Percentiles rank a stretch among this genome's conserved stretches.
phyloP scores from a whole-genome alignment of 108 stramenopile species.

The Pseudonitzschia delicatissima region DNA sequence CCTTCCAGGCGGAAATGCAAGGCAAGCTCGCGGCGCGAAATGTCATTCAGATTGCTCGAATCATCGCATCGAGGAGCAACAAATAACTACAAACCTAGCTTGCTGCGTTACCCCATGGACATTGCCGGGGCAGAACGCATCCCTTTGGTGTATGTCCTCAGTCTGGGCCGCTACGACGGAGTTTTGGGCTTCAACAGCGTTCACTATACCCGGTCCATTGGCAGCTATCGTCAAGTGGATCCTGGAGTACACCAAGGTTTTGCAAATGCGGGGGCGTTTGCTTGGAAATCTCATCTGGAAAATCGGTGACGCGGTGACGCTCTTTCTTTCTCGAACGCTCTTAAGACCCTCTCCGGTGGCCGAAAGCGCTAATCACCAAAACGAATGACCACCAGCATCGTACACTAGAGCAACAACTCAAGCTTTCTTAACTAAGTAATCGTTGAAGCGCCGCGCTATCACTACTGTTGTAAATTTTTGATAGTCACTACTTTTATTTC shows the following conservation, averaged over 20 bases:
- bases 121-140: constrained; percentile 10
- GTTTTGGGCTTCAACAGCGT: constrained; percentile 21
- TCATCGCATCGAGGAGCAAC: not conserved
- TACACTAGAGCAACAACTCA: not conserved
- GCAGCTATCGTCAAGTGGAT: constrained; percentile 31
- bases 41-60: constrained; percentile 5
- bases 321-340: constrained; percentile 19
- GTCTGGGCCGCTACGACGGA: constrained; percentile 28
- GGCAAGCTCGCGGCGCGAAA: constrained; percentile 29
- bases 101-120: constrained; percentile 22
- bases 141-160: constrained; percentile 27
- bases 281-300: constrained; percentile 29
- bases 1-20: constrained; percentile 30
- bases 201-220: constrained; percentile 21
- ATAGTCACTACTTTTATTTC: too few relatives aligned
- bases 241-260: constrained; percentile 31
- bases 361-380: not conserved
- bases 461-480: too few relatives aligned
- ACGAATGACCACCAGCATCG: not conserved
- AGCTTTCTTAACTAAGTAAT: not conserved
- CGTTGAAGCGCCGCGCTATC: too few relatives aligned
- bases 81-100: not conserved
- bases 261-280: constrained; percentile 25
- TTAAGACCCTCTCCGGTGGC: not conserved
- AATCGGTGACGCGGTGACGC: constrained; percentile 14